Percentiles rank a stretch among this genome's conserved stretches.
These are phyloP conservation scores for Pleodorina starrii DNA, from an alignment of 139 green algal species.

Conservation along the genomic window DNA sequence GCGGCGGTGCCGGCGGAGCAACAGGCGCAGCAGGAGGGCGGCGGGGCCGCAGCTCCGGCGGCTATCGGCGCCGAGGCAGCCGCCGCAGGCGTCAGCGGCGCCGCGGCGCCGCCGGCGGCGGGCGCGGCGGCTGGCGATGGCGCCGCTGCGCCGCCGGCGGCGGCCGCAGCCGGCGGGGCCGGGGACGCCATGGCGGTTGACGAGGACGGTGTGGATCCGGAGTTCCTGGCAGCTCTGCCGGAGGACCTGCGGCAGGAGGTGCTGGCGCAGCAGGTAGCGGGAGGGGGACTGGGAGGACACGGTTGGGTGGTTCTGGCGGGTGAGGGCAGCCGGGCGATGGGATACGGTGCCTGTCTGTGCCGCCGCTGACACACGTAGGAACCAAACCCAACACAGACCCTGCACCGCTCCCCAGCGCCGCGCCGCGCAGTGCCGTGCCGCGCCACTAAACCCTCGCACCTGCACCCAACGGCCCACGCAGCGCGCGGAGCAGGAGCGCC, in stretches of 20 bases:
- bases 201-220: conserved; percentile 85
- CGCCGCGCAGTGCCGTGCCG: too few relatives aligned
- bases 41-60: neutral
- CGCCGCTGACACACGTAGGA: too few relatives aligned
- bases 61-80: neutral
- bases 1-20: neutral
- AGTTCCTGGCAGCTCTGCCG: conserved; percentile 95
- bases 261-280: conserved; percentile 81
- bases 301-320: too few relatives aligned
- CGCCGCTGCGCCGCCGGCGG: neutral
- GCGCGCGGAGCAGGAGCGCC: conserved; percentile 27
- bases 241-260: conserved; percentile 94
- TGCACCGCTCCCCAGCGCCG: too few relatives aligned
- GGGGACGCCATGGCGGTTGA: conserved; percentile 43
- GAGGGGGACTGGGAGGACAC: too few relatives aligned
- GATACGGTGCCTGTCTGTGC: too few relatives aligned
- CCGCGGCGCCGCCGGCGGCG: neutral
- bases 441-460: too few relatives aligned
- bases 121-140: conserved; percentile 12
- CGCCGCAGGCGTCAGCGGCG: neutral
- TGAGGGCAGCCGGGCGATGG: too few relatives aligned
- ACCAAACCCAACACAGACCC: too few relatives aligned
- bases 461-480: too few relatives aligned
- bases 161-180: neutral
- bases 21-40: neutral